Evolutionary conservation across 2,329 filamentous ascomycete species (phyloP).

Genomic region (Talaromyces sp.): DNA sequence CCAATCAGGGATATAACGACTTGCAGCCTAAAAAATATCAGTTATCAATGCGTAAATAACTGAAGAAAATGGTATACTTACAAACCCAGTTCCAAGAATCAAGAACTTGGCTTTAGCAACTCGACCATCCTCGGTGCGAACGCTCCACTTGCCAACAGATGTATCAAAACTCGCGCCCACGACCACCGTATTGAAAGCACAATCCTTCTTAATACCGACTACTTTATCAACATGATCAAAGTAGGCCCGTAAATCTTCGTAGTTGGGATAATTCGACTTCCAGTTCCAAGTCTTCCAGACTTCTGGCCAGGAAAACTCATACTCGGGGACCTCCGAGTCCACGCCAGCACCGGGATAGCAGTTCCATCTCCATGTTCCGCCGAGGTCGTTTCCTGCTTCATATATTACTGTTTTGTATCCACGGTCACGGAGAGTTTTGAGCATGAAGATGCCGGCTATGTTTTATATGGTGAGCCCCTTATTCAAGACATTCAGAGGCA

Average conservation of each 20-base stretch:
- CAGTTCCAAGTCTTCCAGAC: slow-evolving; percentile 43
- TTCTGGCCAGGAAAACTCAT: slow-evolving; percentile 49
- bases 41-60: neutral
- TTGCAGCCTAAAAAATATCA: slow-evolving; percentile 30
- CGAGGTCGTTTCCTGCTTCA: slow-evolving; percentile 46
- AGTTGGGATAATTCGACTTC: slow-evolving; percentile 24
- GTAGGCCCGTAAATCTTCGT: slow-evolving; percentile 39
- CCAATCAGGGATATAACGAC: slow-evolving; percentile 38
- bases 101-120: slow-evolving; percentile 38
- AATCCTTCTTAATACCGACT: slow-evolving; percentile 40
- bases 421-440: slow-evolving; percentile 43
- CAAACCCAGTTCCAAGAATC: slow-evolving; percentile 39
- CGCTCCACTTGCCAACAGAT: slow-evolving; percentile 34
- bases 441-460: slow-evolving; percentile 40
- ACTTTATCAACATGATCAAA: slow-evolving; percentile 43
- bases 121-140: slow-evolving; percentile 38
- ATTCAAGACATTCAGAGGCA: neutral
- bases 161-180: slow-evolving; percentile 36
- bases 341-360: slow-evolving; percentile 48
- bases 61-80: neutral
- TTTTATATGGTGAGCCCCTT: neutral
- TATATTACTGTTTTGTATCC: slow-evolving; percentile 44
- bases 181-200: slow-evolving; percentile 40
- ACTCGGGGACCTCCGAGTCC: slow-evolving; percentile 48
- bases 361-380: slow-evolving; percentile 51